A percentile compares a stretch with the other conserved stretches of the same genome.
Conservation (phyloP, 176 grass and related monocot genomes). For the Phragmites australis region DNA sequence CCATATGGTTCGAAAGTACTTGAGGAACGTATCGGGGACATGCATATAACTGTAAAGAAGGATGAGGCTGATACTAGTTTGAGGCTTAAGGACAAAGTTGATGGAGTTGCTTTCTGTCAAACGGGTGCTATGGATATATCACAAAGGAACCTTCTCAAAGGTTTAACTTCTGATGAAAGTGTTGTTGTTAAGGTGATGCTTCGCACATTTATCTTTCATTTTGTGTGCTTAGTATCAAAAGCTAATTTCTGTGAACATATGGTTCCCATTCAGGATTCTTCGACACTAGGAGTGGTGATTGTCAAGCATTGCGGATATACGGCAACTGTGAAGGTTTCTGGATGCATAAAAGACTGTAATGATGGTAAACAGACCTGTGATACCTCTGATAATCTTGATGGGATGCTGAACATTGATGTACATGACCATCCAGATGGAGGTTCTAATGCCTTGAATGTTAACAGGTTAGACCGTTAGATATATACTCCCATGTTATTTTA, state of each 20-base stretch:
- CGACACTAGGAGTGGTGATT: constrained; percentile 77
- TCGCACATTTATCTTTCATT: constrained; percentile 21
- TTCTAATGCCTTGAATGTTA: constrained; percentile 86
- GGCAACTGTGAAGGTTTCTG: constrained; percentile 72
- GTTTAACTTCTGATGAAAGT: constrained; percentile 87
- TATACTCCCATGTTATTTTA: constrained; percentile 20
- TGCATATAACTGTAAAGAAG: constrained; percentile 74
- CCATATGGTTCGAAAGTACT: constrained; percentile 46
- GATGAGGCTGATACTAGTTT: constrained; percentile 67
- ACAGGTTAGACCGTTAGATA: constrained; percentile 84
- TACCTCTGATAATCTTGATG: constrained; percentile 61
- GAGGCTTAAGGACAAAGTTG: constrained; percentile 76
- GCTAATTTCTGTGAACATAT: constrained; percentile 25
- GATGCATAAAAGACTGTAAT: constrained; percentile 32
- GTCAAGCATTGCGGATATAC: constrained; percentile 98
- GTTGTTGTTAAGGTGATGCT: constrained; percentile 67
- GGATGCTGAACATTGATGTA: constrained; percentile 52
- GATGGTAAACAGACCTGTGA: constrained; percentile 44
- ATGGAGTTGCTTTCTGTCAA: constrained; percentile 52
- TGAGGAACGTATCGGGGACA: constrained; percentile 73
- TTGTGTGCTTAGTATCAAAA: constrained; percentile 8
- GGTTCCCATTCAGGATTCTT: constrained; percentile 61
- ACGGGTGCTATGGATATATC: constrained; percentile 55
- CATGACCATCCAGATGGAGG: constrained; percentile 84
- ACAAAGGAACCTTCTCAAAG: constrained; percentile 92